Evolutionary conservation across 2,329 filamentous ascomycete genomes (phyloP).

Genomic region (Biscogniauxia mediterranea): DNA sequence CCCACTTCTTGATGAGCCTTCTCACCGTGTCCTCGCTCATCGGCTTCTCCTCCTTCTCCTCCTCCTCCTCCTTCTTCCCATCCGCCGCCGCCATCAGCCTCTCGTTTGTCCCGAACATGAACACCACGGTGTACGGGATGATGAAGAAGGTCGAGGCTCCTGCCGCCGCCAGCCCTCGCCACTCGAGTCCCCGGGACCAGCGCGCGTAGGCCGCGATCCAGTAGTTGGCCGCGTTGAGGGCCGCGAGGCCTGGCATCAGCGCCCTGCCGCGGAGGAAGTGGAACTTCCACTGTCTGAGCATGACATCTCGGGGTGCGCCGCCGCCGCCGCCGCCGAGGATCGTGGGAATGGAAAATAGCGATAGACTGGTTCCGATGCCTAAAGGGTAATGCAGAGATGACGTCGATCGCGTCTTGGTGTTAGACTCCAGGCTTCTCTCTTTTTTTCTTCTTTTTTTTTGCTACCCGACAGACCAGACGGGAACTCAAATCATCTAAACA

Average conservation of each 20-base stretch:
- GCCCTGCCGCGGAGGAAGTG: slow-evolving; percentile 18
- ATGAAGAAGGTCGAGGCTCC: slow-evolving; percentile 22
- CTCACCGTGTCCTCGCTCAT: slow-evolving; percentile 25
- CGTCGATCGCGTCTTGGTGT: not conserved
- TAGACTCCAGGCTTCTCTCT: not conserved
- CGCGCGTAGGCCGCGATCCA: slow-evolving; percentile 17
- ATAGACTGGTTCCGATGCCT: slow-evolving; percentile 21
- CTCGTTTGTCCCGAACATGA: slow-evolving; percentile 20
- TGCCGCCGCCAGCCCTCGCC: slow-evolving; percentile 24
- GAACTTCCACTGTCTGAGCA: slow-evolving; percentile 24
- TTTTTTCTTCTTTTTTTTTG: not conserved
- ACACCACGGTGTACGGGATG: slow-evolving; percentile 22
- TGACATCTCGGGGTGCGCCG: slow-evolving; percentile 17
- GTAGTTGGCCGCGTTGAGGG: slow-evolving; percentile 20
- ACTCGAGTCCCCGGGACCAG: slow-evolving; percentile 18
- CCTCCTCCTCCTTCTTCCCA: slow-evolving; percentile 12
- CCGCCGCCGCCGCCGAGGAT: slow-evolving; percentile 17
- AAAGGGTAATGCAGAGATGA: not conserved
- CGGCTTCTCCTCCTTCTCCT: slow-evolving; percentile 18
- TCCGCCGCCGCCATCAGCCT: slow-evolving; percentile 16
- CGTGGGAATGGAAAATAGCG: slow-evolving; percentile 16
- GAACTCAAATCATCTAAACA: not conserved
- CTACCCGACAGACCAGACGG: no score
- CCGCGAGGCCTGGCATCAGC: slow-evolving; percentile 15
- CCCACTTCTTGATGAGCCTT: slow-evolving; percentile 29